Evolutionary conservation across 148 eudicot species (phyloP).

Genomic region (Tetragonia tetragonoides): DNA sequence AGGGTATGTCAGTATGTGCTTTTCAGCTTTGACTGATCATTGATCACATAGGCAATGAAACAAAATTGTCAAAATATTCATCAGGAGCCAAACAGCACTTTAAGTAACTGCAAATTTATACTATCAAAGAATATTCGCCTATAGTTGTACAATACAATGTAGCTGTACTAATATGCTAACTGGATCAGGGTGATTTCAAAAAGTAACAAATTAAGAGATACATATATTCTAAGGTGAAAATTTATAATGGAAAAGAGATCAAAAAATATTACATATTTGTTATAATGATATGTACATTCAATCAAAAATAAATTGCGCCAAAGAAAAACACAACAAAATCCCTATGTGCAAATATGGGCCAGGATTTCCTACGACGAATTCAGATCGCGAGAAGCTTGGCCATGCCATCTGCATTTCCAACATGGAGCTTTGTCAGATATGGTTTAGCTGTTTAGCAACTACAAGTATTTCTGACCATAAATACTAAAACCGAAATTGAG

Average conservation of each 20-base stretch:
- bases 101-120: no score
- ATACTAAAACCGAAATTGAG: no score
- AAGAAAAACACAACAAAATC: conserved; percentile 28
- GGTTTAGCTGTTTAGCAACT: background rate
- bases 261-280: background rate
- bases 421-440: background rate
- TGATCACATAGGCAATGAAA: no score
- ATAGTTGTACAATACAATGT: background rate
- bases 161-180: conserved; percentile 1
- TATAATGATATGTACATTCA: conserved; percentile 46
- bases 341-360: conserved; percentile 21
- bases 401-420: conserved; percentile 82
- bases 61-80: no score
- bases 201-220: background rate
- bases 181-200: background rate
- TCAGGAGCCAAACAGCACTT: no score
- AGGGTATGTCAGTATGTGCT: no score
- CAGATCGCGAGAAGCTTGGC: conserved; percentile 78
- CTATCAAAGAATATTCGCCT: background rate
- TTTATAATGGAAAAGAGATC: background rate
- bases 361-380: conserved; percentile 36
- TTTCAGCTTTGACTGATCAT: no score
- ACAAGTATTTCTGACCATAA: no score
- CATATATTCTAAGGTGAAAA: background rate
- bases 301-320: conserved; percentile 31